These are phyloP conservation scores for Rhynchosporium secalis DNA, from an alignment of 2,329 filamentous ascomycete species.

Conservation along the genomic window DNA sequence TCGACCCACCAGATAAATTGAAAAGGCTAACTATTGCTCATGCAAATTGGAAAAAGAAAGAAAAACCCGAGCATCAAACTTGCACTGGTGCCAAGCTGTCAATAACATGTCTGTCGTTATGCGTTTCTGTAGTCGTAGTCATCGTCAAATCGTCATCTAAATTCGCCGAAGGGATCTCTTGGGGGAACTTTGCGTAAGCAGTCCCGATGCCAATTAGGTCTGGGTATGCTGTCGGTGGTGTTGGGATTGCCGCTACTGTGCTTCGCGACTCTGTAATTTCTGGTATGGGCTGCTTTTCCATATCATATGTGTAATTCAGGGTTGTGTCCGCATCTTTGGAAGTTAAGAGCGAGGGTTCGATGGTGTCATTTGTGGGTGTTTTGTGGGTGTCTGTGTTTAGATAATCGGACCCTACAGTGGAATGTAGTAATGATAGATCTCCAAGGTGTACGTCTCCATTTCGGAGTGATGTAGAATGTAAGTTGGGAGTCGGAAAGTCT, in stretches of 20 bases:
- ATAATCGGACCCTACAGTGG: background rate
- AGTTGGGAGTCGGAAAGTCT: slow-evolving; percentile 3
- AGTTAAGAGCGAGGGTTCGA: slow-evolving; percentile 11
- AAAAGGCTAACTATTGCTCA: slow-evolving; percentile 1
- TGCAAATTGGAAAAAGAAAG: background rate
- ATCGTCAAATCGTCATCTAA: slow-evolving; percentile 32
- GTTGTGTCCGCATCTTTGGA: slow-evolving; percentile 3
- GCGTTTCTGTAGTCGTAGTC: slow-evolving; percentile 33
- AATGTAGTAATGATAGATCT: background rate
- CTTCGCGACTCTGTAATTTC: slow-evolving; percentile 26
- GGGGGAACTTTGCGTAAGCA: slow-evolving; percentile 5
- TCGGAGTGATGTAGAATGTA: background rate
- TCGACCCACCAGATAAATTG: background rate
- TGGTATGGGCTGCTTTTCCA: slow-evolving; percentile 26
- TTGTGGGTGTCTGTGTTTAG: background rate
- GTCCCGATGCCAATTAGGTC: slow-evolving; percentile 17
- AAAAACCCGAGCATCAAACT: slow-evolving; percentile 1
- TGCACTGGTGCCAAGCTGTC: slow-evolving; percentile 17
- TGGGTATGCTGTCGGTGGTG: slow-evolving; percentile 23
- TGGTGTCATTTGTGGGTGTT: slow-evolving; percentile 4
- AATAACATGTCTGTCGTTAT: slow-evolving; percentile 24
- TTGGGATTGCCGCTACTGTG: slow-evolving; percentile 29
- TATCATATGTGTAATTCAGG: slow-evolving; percentile 19
- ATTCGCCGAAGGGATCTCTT: slow-evolving; percentile 9
- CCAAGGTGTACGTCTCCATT: slow-evolving; percentile 1